These are phyloP conservation scores for Salix arbutifolia DNA, from an alignment of 345 rosid genomes.

Conservation along the genomic window DNA sequence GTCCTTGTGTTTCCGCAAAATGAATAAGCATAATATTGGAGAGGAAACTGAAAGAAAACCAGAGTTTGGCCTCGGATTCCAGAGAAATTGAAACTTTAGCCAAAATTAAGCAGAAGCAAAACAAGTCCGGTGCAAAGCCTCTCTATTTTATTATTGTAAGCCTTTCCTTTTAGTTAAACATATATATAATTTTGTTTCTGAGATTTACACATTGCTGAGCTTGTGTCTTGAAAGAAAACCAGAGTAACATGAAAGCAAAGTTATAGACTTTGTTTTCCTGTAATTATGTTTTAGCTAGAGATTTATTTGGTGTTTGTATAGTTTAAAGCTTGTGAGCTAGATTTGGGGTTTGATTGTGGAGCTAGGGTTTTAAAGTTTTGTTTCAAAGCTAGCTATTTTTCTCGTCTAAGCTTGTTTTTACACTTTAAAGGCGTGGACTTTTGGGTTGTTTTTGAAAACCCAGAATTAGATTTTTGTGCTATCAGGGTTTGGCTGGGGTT, in stretches of 20 bases:
- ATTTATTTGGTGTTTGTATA: background rate
- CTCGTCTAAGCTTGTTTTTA: background rate
- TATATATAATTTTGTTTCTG: background rate
- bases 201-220: background rate
- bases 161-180: background rate
- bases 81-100: slow-evolving; percentile 5
- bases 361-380: slow-evolving; percentile 8
- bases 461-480: background rate
- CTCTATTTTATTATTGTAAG: background rate
- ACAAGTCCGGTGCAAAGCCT: background rate
- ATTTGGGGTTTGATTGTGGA: background rate
- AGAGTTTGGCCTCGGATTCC: background rate
- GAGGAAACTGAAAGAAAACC: background rate
- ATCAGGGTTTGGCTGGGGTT: background rate
- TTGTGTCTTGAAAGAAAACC: background rate
- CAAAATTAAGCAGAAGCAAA: too few species aligned
- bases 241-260: background rate
- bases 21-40: background rate
- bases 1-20: background rate
- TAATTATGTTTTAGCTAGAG: background rate
- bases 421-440: background rate
- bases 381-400: slow-evolving; percentile 3
- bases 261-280: background rate
- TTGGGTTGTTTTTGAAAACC: background rate
- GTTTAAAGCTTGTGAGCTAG: background rate